A percentile compares a stretch with the other conserved stretches of the same genome.
These are phyloP conservation scores for Silene vulgaris DNA, from an alignment of 179 eudicot species.

Conservation along the genomic window DNA sequence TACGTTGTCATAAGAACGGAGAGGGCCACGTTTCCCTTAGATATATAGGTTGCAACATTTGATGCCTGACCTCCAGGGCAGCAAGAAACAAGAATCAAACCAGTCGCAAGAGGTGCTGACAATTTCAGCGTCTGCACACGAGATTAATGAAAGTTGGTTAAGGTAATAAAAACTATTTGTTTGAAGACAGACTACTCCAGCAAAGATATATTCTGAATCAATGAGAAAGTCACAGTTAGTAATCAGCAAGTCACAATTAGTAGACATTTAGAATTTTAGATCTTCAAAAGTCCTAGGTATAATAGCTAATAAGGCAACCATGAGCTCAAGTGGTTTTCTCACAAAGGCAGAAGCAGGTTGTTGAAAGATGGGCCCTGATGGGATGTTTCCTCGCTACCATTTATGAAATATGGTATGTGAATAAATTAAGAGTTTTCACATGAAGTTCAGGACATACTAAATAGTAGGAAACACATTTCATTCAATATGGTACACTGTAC, in stretches of 20 bases:
- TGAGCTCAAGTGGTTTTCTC: neutral
- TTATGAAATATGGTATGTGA: neutral
- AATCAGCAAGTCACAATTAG: neutral
- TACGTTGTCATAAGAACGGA: conserved; percentile 99
- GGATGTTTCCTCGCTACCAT: neutral
- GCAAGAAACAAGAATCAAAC: conserved; percentile 96
- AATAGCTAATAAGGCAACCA: neutral
- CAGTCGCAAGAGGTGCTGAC: conserved; percentile 99
- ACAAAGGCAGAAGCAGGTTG: neutral
- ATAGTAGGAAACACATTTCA: neutral
- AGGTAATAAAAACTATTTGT: conserved; percentile 5
- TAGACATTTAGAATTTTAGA: neutral
- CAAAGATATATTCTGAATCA: neutral
- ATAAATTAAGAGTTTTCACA: neutral
- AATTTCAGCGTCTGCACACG: conserved; percentile 63
- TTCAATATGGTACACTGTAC: neutral
- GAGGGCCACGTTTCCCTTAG: conserved; percentile 98
- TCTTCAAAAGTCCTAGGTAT: neutral
- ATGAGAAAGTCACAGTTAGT: neutral
- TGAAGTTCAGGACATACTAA: neutral
- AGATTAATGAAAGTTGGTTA: conserved; percentile 12
- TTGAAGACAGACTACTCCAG: neutral
- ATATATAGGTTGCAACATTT: conserved; percentile 95
- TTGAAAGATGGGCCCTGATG: neutral
- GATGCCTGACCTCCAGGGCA: conserved; percentile 99